Percentiles rank a stretch among this genome's conserved stretches.
phyloP scores from a whole-genome alignment of 2,329 filamentous ascomycete species.

The Talaromyces sp. region DNA sequence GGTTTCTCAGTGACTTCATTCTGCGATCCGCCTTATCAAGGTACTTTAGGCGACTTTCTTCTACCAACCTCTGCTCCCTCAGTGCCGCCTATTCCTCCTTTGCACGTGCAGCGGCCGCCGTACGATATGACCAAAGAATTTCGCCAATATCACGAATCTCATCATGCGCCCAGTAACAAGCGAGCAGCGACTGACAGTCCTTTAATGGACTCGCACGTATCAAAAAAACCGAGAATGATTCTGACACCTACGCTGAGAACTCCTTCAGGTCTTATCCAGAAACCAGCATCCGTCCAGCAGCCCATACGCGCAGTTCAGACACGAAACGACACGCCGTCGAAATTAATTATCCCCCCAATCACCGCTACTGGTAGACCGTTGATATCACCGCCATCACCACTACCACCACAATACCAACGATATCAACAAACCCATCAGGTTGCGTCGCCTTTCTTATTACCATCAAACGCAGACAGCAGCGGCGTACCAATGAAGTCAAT shows the following conservation, averaged over 20 bases:
- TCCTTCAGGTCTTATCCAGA: background rate
- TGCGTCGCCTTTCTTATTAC: conserved; percentile 35
- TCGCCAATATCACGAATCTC: background rate
- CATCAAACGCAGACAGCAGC: conserved; percentile 48
- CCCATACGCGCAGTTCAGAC: background rate
- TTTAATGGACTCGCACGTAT: background rate
- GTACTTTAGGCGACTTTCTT: background rate
- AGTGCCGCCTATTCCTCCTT: background rate
- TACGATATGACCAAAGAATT: background rate
- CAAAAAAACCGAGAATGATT: background rate
- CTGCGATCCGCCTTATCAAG: background rate
- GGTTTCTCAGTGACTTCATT: background rate
- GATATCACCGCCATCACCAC: background rate
- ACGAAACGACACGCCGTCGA: background rate
- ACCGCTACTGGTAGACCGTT: background rate
- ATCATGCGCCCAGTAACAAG: background rate
- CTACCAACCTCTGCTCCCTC: background rate
- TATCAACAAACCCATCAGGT: conserved; percentile 11
- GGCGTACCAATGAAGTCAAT: conserved; percentile 19
- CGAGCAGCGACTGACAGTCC: background rate
- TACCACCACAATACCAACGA: conserved; percentile 2
- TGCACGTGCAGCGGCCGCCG: background rate
- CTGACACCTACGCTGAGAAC: background rate
- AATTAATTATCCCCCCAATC: background rate
- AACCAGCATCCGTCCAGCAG: background rate